These are phyloP conservation scores for Fusarium euwallaceae DNA, from an alignment of 2,329 filamentous ascomycete genomes.

Conservation along the genomic window DNA sequence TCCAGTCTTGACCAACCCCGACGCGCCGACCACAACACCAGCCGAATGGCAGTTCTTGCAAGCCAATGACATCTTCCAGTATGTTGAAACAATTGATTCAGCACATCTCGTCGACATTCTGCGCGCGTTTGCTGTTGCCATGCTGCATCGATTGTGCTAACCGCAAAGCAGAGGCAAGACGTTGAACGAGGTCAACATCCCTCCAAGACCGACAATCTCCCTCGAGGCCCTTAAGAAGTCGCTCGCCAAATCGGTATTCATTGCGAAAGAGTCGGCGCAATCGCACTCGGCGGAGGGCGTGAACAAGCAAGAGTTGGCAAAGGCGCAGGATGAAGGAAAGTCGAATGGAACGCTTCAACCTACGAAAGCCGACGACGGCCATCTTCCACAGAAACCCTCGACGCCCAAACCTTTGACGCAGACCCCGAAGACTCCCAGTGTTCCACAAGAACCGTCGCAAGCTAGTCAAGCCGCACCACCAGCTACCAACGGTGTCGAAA, in stretches of 20 bases:
- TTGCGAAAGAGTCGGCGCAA: conserved; percentile 29
- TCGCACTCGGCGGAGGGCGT: conserved; percentile 20
- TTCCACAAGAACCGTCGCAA: neutral
- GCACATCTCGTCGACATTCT: conserved; percentile 31
- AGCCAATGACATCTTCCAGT: conserved; percentile 71
- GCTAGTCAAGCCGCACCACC: conserved; percentile 5
- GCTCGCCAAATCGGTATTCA: conserved; percentile 48
- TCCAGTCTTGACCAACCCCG: conserved; percentile 67
- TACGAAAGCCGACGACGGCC: conserved; percentile 25
- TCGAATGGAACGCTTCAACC: conserved; percentile 18
- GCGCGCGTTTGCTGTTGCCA: conserved; percentile 33
- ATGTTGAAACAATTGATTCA: conserved; percentile 53
- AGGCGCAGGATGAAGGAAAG: conserved; percentile 25
- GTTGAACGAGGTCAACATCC: conserved; percentile 67
- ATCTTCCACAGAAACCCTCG: conserved; percentile 15
- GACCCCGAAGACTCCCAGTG: conserved; percentile 9
- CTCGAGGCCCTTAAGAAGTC: conserved; percentile 59
- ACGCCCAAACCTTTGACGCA: conserved; percentile 30
- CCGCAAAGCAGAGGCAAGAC: conserved; percentile 52
- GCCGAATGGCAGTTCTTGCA: conserved; percentile 70
- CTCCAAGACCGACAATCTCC: conserved; percentile 60
- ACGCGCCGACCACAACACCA: conserved; percentile 66
- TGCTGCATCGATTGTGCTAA: conserved; percentile 40
- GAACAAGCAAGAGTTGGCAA: conserved; percentile 18
- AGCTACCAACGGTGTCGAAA: conserved; percentile 21